Evolutionary conservation across 371 early-diverging fungal genomes (phyloP).

Genomic region (Rozella allomycis): DNA sequence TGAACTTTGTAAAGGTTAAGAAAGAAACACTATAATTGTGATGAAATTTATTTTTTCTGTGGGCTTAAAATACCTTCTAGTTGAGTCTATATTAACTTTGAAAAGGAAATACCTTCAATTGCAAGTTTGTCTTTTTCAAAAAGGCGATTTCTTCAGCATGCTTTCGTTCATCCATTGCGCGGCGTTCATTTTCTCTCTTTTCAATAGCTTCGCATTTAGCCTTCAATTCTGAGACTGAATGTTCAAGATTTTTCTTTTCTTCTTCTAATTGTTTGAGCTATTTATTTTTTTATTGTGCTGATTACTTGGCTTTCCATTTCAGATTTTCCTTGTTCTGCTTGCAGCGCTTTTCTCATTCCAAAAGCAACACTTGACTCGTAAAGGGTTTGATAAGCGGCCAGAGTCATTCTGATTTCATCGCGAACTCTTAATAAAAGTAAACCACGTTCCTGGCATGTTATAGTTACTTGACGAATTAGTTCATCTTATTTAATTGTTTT

Average conservation of each 20-base stretch:
- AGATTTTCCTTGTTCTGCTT: slow-evolving; percentile 27
- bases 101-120: slow-evolving; percentile 21
- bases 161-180: slow-evolving; percentile 32
- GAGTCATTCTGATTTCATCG: slow-evolving; percentile 33
- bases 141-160: slow-evolving; percentile 35
- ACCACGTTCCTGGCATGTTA: slow-evolving; percentile 30
- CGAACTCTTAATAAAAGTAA: slow-evolving; percentile 26
- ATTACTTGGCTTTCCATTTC: slow-evolving; percentile 24
- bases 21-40: too few species aligned
- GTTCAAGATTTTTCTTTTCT: slow-evolving; percentile 24
- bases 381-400: slow-evolving; percentile 30
- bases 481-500: slow-evolving; percentile 11
- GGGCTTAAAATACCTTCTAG: slow-evolving; percentile 31
- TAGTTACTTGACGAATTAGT: slow-evolving; percentile 32
- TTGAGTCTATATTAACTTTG: slow-evolving; percentile 14
- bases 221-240: slow-evolving; percentile 21
- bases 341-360: slow-evolving; percentile 32
- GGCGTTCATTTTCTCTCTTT: slow-evolving; percentile 25
- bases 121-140: slow-evolving; percentile 34
- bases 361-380: slow-evolving; percentile 30
- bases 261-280: slow-evolving; percentile 27
- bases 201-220: slow-evolving; percentile 35
- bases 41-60: slow-evolving; percentile 30
- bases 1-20: too few species aligned
- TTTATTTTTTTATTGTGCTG: neutral